phyloP scores from a whole-genome alignment of 805 yeast species.

The Candida awuae region DNA sequence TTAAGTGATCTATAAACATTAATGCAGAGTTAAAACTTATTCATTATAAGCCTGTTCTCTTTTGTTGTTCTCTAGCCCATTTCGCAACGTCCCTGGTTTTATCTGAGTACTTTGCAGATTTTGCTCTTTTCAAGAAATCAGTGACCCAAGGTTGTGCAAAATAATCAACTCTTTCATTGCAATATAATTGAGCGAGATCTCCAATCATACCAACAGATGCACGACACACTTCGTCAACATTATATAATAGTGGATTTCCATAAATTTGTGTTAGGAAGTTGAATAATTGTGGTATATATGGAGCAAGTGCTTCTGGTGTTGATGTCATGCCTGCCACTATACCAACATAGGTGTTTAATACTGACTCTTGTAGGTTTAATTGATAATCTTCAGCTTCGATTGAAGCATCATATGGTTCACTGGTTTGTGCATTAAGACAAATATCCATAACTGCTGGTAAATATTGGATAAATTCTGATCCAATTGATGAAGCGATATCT shows the following conservation, averaged over 20 bases:
- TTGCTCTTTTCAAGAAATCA: conserved; percentile 64
- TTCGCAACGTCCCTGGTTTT: conserved; percentile 85
- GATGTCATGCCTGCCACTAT: conserved; percentile 83
- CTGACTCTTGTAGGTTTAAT: conserved; percentile 68
- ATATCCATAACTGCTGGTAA: conserved; percentile 72
- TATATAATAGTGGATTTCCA: conserved; percentile 49
- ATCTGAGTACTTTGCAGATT: conserved; percentile 51
- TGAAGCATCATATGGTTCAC: conserved; percentile 55
- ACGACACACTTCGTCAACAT: conserved; percentile 66
- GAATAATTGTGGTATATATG: conserved; percentile 63
- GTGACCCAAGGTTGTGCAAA: conserved; percentile 74
- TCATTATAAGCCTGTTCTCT: conserved; percentile 22
- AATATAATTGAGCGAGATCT: conserved; percentile 71
- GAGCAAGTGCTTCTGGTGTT: conserved; percentile 54
- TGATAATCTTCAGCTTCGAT: conserved; percentile 73
- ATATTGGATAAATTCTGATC: conserved; percentile 67
- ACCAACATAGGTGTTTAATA: conserved; percentile 94
- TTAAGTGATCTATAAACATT: background rate
- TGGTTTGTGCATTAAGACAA: conserved; percentile 55
- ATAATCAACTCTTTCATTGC: conserved; percentile 60
- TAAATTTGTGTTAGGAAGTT: conserved; percentile 55
- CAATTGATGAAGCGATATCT: conserved; percentile 87
- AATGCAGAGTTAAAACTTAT: conserved; percentile 1
- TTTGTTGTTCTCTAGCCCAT: conserved; percentile 92
- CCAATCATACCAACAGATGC: conserved; percentile 88